Conservation (phyloP, 768 basidiomycete genomes). For the Phlebiopsis gigantea region DNA sequence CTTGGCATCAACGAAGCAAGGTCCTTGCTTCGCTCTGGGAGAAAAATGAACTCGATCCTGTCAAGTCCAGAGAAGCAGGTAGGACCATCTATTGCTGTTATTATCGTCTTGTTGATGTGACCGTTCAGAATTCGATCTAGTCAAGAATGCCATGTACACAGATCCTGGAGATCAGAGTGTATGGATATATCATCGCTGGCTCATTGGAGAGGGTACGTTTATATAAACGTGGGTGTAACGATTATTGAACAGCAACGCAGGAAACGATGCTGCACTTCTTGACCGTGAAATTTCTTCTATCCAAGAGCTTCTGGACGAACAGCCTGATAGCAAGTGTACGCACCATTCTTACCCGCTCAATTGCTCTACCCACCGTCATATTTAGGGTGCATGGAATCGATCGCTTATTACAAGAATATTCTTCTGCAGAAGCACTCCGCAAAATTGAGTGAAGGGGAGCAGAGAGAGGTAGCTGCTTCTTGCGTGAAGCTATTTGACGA, state of each 20-base stretch:
- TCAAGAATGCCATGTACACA: constrained; percentile 92
- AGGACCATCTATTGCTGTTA: too few species aligned
- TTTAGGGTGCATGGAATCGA: constrained; percentile 91
- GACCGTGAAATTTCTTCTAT: constrained; percentile 75
- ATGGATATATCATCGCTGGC: constrained; percentile 99
- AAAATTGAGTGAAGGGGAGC: constrained; percentile 23
- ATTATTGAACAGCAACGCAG: too few species aligned
- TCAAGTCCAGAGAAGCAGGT: constrained; percentile 68
- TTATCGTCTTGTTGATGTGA: too few species aligned
- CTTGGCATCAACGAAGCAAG: constrained; percentile 97
- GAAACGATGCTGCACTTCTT: constrained; percentile 52
- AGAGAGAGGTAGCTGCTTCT: constrained; percentile 30
- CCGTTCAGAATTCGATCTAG: constrained; percentile 82
- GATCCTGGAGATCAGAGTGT: constrained; percentile 95
- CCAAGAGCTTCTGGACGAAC: constrained; percentile 78
- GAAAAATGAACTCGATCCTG: constrained; percentile 43
- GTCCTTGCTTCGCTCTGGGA: constrained; percentile 65
- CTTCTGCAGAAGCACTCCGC: constrained; percentile 45
- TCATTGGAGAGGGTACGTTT: constrained; percentile 69
- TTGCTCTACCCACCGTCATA: neutral
- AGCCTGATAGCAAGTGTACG: constrained; percentile 92
- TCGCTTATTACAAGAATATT: constrained; percentile 79
- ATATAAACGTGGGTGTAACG: too few species aligned
- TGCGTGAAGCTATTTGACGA: constrained; percentile 49
- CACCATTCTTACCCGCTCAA: neutral